Conservation (phyloP, 495 filamentous ascomycete genomes). For the Aspergillus asperescens region DNA sequence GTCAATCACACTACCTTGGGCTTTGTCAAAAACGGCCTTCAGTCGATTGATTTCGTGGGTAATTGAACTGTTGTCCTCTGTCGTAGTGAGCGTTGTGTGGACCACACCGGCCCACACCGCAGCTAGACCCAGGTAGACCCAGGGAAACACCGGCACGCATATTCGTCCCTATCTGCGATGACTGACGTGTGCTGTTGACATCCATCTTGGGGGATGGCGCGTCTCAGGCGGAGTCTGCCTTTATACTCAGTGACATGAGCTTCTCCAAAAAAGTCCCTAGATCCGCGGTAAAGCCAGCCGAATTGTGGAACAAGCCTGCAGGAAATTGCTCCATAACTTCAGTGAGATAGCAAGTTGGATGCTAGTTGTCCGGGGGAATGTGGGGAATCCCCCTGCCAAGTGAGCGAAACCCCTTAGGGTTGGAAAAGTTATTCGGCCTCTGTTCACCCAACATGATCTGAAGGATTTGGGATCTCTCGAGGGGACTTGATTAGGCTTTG, state of each 20-base stretch:
- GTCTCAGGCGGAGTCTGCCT: neutral
- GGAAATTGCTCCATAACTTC: neutral
- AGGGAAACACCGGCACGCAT: neutral
- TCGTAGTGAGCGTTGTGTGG: constrained; percentile 22
- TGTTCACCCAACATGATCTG: constrained; percentile 16
- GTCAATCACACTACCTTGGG: constrained; percentile 35
- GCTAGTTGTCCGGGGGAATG: constrained; percentile 21
- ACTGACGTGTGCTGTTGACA: no score
- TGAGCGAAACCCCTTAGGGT: neutral
- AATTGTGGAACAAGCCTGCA: constrained; percentile 1
- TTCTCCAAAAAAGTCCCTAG: neutral
- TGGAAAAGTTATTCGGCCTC: constrained; percentile 20
- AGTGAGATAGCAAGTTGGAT: neutral
- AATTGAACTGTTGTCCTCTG: constrained; percentile 23
- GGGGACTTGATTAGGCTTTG: neutral
- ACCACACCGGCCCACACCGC: constrained; percentile 9
- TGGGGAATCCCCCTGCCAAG: constrained; percentile 21
- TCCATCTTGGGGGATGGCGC: neutral
- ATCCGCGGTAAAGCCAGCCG: constrained; percentile 5
- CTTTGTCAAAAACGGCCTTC: constrained; percentile 39
- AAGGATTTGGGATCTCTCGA: neutral
- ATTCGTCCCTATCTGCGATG: neutral
- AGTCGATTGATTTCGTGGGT: constrained; percentile 47
- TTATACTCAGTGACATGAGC: neutral
- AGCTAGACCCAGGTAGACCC: neutral